Conservation (phyloP, 2,329 filamentous ascomycete genomes). For the Drechslerella stenobrocha region DNA sequence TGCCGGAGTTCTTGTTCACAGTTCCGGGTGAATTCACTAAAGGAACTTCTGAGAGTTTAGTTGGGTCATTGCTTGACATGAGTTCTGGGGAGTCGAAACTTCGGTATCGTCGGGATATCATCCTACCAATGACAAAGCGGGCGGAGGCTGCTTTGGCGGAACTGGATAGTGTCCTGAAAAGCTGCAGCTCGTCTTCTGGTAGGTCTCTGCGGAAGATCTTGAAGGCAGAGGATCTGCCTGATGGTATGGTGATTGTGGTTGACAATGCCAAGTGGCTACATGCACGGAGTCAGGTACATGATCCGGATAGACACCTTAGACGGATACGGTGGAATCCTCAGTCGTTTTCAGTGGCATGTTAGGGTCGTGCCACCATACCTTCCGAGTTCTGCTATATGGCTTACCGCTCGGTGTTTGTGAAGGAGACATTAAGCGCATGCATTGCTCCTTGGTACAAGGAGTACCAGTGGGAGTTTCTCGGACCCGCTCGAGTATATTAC, state of each 20-base stretch:
- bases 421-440: too few relatives aligned
- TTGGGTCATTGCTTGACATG: slow-evolving; percentile 51
- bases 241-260: slow-evolving; percentile 54
- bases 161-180: slow-evolving; percentile 52
- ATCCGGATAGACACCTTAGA: slow-evolving; percentile 55
- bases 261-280: slow-evolving; percentile 56
- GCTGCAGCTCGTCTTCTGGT: slow-evolving; percentile 22
- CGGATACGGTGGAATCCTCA: slow-evolving; percentile 55
- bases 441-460: too few relatives aligned
- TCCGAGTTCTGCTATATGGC: too few relatives aligned
- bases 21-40: slow-evolving; percentile 55
- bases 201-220: slow-evolving; percentile 50
- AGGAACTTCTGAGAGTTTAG: slow-evolving; percentile 48
- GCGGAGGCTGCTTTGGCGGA: slow-evolving; percentile 54
- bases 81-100: slow-evolving; percentile 48
- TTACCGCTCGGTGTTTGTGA: too few relatives aligned
- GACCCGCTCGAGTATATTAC: too few relatives aligned
- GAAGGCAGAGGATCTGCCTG: slow-evolving; percentile 51
- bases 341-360: slow-evolving; percentile 8
- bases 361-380: too few relatives aligned
- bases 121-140: slow-evolving; percentile 50
- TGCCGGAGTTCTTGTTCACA: slow-evolving; percentile 49
- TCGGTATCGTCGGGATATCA: slow-evolving; percentile 54
- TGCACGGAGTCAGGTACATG: slow-evolving; percentile 55
- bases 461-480: too few relatives aligned